phyloP scores from a whole-genome alignment of 106 monocot species.

The Platanthera guangdongensis region DNA sequence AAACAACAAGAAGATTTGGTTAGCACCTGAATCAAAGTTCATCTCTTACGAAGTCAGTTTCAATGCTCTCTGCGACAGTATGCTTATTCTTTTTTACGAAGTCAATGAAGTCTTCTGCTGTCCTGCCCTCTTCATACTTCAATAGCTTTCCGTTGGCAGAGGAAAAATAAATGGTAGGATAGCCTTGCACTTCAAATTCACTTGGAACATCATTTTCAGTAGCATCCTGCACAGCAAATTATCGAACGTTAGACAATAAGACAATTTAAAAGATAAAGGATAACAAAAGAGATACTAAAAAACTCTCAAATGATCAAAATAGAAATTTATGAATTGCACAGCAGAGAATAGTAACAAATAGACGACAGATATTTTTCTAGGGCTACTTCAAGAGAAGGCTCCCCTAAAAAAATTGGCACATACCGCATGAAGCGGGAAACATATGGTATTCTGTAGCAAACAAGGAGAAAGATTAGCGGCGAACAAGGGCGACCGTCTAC shows the following conservation, averaged over 20 bases:
- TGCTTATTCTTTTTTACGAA: slow-evolving; percentile 53
- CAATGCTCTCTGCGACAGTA: slow-evolving; percentile 4
- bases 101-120: slow-evolving; percentile 55
- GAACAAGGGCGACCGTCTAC: too few species aligned
- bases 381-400: too few species aligned
- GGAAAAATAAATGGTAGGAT: slow-evolving; percentile 69
- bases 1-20: background rate
- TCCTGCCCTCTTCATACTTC: slow-evolving; percentile 48
- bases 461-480: too few species aligned
- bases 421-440: too few species aligned
- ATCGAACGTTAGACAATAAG: background rate
- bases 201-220: slow-evolving; percentile 81
- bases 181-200: slow-evolving; percentile 62
- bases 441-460: too few species aligned
- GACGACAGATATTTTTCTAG: background rate
- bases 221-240: slow-evolving; percentile 44
- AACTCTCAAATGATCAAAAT: background rate
- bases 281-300: background rate
- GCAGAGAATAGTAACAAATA: background rate
- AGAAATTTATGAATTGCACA: background rate
- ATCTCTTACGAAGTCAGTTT: slow-evolving; percentile 41
- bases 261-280: slow-evolving; percentile 5
- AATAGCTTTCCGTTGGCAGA: slow-evolving; percentile 63
- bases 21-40: slow-evolving; percentile 57
- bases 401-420: too few species aligned